Base-by-base conservation (phyloP, 2,329 filamentous ascomycete genomes). In the Drechmeria coniospora region DNA sequence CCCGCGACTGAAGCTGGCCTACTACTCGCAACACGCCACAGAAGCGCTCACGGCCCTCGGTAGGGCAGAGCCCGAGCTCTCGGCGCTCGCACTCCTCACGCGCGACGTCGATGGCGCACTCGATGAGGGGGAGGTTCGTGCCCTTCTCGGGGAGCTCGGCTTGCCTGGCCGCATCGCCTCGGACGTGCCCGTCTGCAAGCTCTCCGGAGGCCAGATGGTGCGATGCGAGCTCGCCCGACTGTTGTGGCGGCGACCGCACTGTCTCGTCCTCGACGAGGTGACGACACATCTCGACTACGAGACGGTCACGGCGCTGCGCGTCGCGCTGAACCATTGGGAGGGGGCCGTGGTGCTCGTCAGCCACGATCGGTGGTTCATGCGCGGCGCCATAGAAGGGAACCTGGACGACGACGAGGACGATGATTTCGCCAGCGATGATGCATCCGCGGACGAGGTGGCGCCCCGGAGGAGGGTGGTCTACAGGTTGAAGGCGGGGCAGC, bases 251-350 rank as follows among this genome's bases (percentile, higher is more conserved):
- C 59, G 67, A 4, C 79, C 79, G 13, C 79, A 86, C 37, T 65
- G 80, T 31, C 61, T 87, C 3, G 63, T 87, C 5, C 63, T 87
- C 6, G 81, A 87, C 45, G 83, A 83, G 48, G 75, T 83, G 15
- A 90, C 81, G 6, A 87, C 82, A 1, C 83, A 92, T 56, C 61
- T 92, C 22, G 83, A 92, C 46, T 80, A 79, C 35, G 72, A 90
- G 51, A 87, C 79, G 0, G 79, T 87, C 15, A 67, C 70, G 6
- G 79, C 78, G 2, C 52, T 92, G 30, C 63, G 77, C 1, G 61
- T 68, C 15, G 77, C 76, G 2, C 48, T 92, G 36, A 61, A 65
- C 10, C 54, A 54, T 3, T 92, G 79, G 63, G 65, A 74, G 30
- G 82, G 82, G 0, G 81, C 80, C 0, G 65, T 90, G 4, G 53